A percentile compares a stretch with the other conserved stretches of the same genome.
Conservation (phyloP, 192 early-diverging fungal species). For the Linnemannia exigua region DNA sequence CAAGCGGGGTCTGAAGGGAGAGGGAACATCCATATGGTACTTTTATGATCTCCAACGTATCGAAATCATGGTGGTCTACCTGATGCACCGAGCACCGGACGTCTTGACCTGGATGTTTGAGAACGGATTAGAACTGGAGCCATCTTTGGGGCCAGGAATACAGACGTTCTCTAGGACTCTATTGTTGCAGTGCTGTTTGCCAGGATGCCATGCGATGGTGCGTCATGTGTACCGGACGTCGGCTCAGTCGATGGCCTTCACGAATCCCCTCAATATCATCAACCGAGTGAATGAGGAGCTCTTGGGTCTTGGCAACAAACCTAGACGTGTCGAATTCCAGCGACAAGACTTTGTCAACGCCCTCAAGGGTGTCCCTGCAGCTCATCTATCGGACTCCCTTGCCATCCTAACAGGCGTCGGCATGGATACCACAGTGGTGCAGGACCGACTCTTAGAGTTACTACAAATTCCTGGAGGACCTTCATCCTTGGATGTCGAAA, state of each 20-base stretch:
- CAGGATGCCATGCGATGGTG: conserved; percentile 42
- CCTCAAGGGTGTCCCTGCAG: not conserved
- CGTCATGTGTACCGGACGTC: conserved; percentile 25
- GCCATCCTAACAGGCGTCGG: conserved; percentile 24
- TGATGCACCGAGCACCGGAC: conserved; percentile 28
- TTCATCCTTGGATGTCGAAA: conserved; percentile 24
- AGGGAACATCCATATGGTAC: conserved; percentile 47
- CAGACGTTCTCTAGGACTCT: conserved; percentile 16
- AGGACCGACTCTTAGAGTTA: conserved; percentile 34
- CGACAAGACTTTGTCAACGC: conserved; percentile 29
- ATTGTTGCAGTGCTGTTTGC: conserved; percentile 41
- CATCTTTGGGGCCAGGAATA: not conserved
- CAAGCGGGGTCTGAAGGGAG: conserved; percentile 17
- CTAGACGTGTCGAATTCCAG: conserved; percentile 26
- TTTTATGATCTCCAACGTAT: conserved; percentile 41
- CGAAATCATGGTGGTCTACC: conserved; percentile 40
- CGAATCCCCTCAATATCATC: not conserved
- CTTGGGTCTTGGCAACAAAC: conserved; percentile 27
- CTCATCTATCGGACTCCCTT: not conserved
- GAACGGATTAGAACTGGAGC: conserved; percentile 25
- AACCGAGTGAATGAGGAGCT: conserved; percentile 17
- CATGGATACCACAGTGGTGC: conserved; percentile 33
- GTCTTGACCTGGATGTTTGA: conserved; percentile 40
- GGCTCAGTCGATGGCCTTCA: not conserved
- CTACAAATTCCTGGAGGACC: conserved; percentile 26